Evolutionary conservation across 1,284 basidiomycete species (phyloP).

Genomic region (Mycosarcoma mackinlayi): DNA sequence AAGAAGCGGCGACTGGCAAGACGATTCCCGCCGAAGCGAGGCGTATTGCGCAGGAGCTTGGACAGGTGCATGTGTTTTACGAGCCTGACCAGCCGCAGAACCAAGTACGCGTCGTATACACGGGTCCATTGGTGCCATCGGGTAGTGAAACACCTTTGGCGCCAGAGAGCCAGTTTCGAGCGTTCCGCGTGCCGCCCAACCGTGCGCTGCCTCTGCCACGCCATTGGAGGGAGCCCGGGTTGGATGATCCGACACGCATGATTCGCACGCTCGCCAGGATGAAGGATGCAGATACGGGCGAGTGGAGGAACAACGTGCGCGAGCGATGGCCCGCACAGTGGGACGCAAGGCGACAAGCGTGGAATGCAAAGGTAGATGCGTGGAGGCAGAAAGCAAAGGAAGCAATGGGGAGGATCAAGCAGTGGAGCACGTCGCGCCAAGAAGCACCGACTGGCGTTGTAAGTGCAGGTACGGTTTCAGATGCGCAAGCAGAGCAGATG

Average conservation of each 20-base stretch:
- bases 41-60: slow-evolving; percentile 1
- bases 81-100: not conserved
- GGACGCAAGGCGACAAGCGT: not conserved
- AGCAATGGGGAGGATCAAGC: no score
- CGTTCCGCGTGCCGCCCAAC: not conserved
- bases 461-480: no score
- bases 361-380: not conserved
- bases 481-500: not conserved
- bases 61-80: slow-evolving; percentile 13
- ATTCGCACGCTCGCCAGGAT: not conserved
- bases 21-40: slow-evolving; percentile 9
- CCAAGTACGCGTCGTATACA: not conserved
- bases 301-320: not conserved
- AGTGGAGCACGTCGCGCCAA: no score
- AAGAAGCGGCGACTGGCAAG: not conserved
- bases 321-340: not conserved
- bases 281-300: not conserved
- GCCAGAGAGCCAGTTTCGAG: not conserved
- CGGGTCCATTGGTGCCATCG: not conserved
- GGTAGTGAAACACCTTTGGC: not conserved
- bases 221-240: not conserved
- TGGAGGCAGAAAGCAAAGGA: no score
- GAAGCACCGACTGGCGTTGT: no score
- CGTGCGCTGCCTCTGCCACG: not conserved
- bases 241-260: not conserved